These are phyloP conservation scores for Talaromyces sp. DNA, from an alignment of 2,329 filamentous ascomycete species.

Conservation along the genomic window DNA sequence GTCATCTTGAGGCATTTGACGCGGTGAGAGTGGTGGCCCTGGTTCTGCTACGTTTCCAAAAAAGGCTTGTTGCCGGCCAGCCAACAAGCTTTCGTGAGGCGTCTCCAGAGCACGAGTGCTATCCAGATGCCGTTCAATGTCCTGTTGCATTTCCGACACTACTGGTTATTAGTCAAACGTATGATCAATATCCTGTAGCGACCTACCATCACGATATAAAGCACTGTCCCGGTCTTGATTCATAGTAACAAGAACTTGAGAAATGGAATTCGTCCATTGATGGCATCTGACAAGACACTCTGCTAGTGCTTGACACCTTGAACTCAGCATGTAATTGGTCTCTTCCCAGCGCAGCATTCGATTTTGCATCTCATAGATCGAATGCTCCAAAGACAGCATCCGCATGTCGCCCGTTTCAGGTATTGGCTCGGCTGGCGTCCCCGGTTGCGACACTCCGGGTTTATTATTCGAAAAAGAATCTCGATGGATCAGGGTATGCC, in stretches of 20 bases:
- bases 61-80: conserved; percentile 63
- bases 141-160: conserved; percentile 59
- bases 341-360: conserved; percentile 81
- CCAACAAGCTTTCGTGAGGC: conserved; percentile 63
- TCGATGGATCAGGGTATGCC: conserved; percentile 87
- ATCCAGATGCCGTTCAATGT: conserved; percentile 60
- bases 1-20: conserved; percentile 82
- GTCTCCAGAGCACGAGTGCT: conserved; percentile 54
- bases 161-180: conserved; percentile 2
- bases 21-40: conserved; percentile 73
- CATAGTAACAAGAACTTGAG: conserved; percentile 68
- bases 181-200: neutral
- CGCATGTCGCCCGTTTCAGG: conserved; percentile 71
- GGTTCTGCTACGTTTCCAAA: conserved; percentile 64
- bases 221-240: conserved; percentile 72
- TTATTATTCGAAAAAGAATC: conserved; percentile 82
- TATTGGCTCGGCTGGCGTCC: conserved; percentile 78
- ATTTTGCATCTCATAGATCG: conserved; percentile 71
- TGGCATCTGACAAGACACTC: conserved; percentile 74
- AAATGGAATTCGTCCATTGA: conserved; percentile 80
- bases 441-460: conserved; percentile 69
- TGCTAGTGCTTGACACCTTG: conserved; percentile 75
- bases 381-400: conserved; percentile 72
- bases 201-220: conserved; percentile 73
- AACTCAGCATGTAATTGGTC: conserved; percentile 69